A percentile compares a stretch with the other conserved stretches of the same genome.
Conservation (phyloP, 768 basidiomycete genomes). For the Clitopilus hobsonii region DNA sequence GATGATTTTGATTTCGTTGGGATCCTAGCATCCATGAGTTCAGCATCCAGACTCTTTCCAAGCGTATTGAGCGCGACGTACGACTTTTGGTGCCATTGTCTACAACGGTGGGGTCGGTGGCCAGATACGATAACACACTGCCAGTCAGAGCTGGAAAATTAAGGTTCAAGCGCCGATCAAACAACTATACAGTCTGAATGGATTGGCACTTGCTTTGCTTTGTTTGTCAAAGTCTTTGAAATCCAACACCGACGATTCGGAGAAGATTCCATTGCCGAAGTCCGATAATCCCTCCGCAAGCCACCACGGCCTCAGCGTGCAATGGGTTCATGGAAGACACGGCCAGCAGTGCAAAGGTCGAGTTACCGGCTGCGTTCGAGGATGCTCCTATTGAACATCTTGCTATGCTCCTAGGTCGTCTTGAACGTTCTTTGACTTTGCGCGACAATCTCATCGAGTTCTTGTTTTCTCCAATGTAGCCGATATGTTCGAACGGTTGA, state of each 20-base stretch:
- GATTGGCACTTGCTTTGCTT: background rate
- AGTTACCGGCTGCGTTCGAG: constrained; percentile 81
- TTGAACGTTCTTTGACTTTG: constrained; percentile 16
- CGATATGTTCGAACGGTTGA: constrained; percentile 94
- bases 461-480: constrained; percentile 41
- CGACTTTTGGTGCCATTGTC: constrained; percentile 78
- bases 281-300: constrained; percentile 5
- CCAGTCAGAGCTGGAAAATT: constrained; percentile 19
- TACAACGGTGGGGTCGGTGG: constrained; percentile 1
- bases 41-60: background rate
- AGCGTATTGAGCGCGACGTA: constrained; percentile 26
- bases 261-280: background rate
- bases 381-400: constrained; percentile 79
- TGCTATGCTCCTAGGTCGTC: constrained; percentile 79
- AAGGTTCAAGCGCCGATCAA: constrained; percentile 50
- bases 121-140: background rate
- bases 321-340: constrained; percentile 80
- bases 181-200: constrained; percentile 51
- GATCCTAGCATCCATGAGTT: constrained; percentile 57
- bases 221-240: constrained; percentile 4
- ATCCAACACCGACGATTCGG: background rate
- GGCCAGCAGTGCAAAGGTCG: constrained; percentile 59
- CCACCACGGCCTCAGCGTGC: constrained; percentile 41
- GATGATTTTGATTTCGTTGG: constrained; percentile 98
- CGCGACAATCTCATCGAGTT: constrained; percentile 4